phyloP scores from a whole-genome alignment of 2,329 filamentous ascomycete genomes.

The Metarhizium brunneum region DNA sequence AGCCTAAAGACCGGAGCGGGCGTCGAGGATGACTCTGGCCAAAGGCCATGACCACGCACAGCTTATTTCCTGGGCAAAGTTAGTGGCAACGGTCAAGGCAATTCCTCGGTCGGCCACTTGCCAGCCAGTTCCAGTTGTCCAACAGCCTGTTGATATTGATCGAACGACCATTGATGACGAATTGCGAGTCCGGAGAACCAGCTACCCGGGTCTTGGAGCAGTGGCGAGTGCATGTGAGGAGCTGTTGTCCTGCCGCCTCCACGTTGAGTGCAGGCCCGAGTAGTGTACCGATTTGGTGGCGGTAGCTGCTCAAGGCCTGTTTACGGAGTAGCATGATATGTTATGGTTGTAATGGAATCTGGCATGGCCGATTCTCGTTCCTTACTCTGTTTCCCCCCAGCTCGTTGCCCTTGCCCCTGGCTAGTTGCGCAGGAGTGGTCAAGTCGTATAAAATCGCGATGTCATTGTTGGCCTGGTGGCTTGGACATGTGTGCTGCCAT shows the following conservation, averaged over 20 bases:
- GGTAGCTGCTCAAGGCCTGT: neutral
- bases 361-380: neutral
- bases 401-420: neutral
- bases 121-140: neutral
- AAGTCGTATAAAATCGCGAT: neutral
- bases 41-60: neutral
- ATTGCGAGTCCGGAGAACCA: neutral
- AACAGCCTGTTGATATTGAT: neutral
- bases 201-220: neutral
- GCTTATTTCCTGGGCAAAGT: neutral
- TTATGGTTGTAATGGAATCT: neutral
- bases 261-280: neutral
- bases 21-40: neutral
- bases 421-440: neutral
- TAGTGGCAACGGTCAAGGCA: neutral
- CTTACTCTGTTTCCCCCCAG: neutral
- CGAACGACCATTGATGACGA: neutral
- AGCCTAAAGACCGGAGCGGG: neutral
- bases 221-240: constrained; percentile 2
- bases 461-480: neutral
- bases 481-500: neutral
- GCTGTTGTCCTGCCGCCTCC: neutral
- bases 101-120: neutral
- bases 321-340: neutral
- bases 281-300: neutral